Percentiles rank a stretch among this genome's conserved stretches.
These are phyloP conservation scores for Cucurbitaria berberidis DNA, from an alignment of 2,329 filamentous ascomycete genomes.

Conservation along the genomic window DNA sequence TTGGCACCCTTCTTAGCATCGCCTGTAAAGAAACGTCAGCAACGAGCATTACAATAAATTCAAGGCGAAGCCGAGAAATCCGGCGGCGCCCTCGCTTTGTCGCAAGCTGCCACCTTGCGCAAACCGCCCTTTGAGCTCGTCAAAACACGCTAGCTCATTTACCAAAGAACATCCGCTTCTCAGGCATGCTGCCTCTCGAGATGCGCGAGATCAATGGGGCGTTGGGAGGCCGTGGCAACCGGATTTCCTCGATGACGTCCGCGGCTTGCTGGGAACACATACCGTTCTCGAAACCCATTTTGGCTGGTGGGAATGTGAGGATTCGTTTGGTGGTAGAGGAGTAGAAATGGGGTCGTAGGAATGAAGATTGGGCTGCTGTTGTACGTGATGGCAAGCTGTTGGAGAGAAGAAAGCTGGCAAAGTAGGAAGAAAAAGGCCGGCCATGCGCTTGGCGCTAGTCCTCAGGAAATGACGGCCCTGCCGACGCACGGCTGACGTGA, in stretches of 20 bases:
- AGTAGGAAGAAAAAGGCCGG: conserved; percentile 32
- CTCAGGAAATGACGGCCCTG: conserved; percentile 18
- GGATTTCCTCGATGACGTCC: conserved; percentile 38
- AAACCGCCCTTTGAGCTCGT: conserved; percentile 17
- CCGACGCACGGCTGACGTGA: conserved; percentile 8
- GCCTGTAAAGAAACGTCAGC: conserved; percentile 62
- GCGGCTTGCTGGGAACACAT: conserved; percentile 34
- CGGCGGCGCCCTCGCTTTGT: conserved; percentile 27
- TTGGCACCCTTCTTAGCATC: conserved; percentile 95
- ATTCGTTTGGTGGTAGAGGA: conserved; percentile 16
- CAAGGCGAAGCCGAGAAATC: conserved; percentile 12
- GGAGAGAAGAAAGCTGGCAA: conserved; percentile 31
- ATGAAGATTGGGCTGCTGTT: conserved; percentile 14
- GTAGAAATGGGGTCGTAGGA: conserved; percentile 22
- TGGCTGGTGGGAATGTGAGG: conserved; percentile 32
- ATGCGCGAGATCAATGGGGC: conserved; percentile 35
- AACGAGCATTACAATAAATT: conserved; percentile 9
- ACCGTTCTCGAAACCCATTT: conserved; percentile 51
- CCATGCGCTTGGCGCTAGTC: conserved; percentile 18
- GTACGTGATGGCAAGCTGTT: conserved; percentile 20
- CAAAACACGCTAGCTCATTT: not conserved
- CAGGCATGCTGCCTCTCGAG: conserved; percentile 7
- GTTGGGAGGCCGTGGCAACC: conserved; percentile 24
- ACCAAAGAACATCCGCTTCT: conserved; percentile 7
- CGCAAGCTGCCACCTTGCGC: conserved; percentile 32